Conservation (phyloP, 2,329 filamentous ascomycete genomes). For the Talaromyces funiculosus region DNA sequence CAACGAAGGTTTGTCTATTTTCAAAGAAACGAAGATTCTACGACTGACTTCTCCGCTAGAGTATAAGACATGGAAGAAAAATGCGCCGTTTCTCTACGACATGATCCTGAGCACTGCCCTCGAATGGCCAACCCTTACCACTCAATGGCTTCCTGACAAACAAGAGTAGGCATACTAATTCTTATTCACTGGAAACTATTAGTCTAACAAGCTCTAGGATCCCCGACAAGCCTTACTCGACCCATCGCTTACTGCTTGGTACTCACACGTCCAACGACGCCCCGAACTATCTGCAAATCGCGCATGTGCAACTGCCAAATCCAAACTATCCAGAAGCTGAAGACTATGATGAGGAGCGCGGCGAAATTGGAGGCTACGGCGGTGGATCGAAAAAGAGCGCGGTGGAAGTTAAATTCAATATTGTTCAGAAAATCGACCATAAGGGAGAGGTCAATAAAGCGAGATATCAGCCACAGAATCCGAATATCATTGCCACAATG, state of each 20-base stretch:
- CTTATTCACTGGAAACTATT: background rate
- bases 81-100: constrained; percentile 95
- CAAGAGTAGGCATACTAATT: constrained; percentile 55
- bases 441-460: constrained; percentile 98
- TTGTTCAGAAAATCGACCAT: constrained; percentile 94
- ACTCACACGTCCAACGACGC: constrained; percentile 87
- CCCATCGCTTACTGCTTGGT: constrained; percentile 84
- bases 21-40: background rate
- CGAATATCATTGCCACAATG: constrained; percentile 91
- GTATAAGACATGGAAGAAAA: constrained; percentile 99
- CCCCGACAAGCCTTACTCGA: constrained; percentile 77
- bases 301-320: constrained; percentile 87
- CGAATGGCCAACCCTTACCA: constrained; percentile 95
- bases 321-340: constrained; percentile 63
- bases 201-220: constrained; percentile 42
- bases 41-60: constrained; percentile 48
- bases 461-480: constrained; percentile 94
- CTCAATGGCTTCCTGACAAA: constrained; percentile 96
- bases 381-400: constrained; percentile 62
- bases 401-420: constrained; percentile 73
- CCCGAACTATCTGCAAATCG: constrained; percentile 90
- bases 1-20: constrained; percentile 64
- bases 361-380: constrained; percentile 90
- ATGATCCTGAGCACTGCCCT: constrained; percentile 93
- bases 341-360: constrained; percentile 85